Conservation (phyloP, 2,329 filamentous ascomycete genomes). For the Fusarium mangiferae region DNA sequence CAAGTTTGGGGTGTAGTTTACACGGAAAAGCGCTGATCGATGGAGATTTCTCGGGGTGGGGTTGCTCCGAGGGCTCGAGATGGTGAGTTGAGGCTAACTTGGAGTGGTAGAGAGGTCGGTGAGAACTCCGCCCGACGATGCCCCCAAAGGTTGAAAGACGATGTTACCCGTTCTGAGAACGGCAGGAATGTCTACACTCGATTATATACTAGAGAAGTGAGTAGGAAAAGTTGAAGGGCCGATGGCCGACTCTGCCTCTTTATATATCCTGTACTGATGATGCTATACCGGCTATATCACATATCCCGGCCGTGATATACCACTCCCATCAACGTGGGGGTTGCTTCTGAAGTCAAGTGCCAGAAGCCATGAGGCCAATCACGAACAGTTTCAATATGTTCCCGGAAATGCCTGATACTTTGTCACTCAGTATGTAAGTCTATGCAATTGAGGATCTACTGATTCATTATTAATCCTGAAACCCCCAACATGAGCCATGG, state of each 20-base stretch:
- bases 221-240: not conserved
- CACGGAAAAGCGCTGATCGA: slow-evolving; percentile 12
- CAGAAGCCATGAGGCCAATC: not conserved
- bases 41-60: slow-evolving; percentile 42
- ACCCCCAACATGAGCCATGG: slow-evolving; percentile 20
- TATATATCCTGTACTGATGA: not conserved
- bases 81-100: slow-evolving; percentile 18
- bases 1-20: slow-evolving; percentile 32
- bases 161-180: not conserved
- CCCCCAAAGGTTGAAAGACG: slow-evolving; percentile 24
- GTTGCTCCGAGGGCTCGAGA: slow-evolving; percentile 37
- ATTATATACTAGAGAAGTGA: not conserved
- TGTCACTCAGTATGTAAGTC: not conserved
- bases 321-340: slow-evolving; percentile 6
- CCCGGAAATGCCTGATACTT: not conserved
- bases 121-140: slow-evolving; percentile 38
- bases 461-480: slow-evolving; percentile 37
- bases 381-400: not conserved
- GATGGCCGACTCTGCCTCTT: not conserved
- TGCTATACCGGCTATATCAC: not conserved
- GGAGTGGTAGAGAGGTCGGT: slow-evolving; percentile 20
- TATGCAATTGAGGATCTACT: slow-evolving; percentile 16
- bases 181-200: not conserved
- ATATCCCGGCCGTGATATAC: not conserved
- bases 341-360: not conserved